These are phyloP conservation scores for Herpetomonas tarakana DNA, from an alignment of 208 protist species.

Conservation along the genomic window DNA sequence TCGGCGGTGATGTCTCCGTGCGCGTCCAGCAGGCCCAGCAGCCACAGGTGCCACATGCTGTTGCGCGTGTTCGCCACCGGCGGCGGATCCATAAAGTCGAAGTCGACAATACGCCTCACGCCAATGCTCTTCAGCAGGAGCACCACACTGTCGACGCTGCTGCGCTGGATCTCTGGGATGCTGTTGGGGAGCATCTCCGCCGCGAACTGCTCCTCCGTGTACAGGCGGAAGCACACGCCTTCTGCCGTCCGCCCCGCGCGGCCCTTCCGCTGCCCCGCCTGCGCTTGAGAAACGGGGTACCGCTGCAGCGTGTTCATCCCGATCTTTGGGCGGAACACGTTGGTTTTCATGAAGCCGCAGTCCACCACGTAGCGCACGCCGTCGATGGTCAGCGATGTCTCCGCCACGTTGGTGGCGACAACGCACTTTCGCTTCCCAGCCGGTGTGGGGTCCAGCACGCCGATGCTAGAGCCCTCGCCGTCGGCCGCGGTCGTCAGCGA, in stretches of 20 bases:
- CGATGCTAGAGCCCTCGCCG: conserved; percentile 41
- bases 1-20: conserved; percentile 93
- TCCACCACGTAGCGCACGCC: conserved; percentile 96
- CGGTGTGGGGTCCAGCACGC: conserved; percentile 96
- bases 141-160: conserved; percentile 94
- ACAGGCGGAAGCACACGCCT: conserved; percentile 95
- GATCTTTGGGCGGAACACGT: conserved; percentile 97
- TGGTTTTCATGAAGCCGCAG: conserved; percentile 98
- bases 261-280: conserved; percentile 96
- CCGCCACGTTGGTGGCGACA: conserved; percentile 99
- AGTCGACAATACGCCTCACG: conserved; percentile 94
- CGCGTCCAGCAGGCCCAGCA: conserved; percentile 97
- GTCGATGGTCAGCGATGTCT: conserved; percentile 99
- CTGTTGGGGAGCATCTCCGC: conserved; percentile 95
- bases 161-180: conserved; percentile 98
- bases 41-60: conserved; percentile 97
- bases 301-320: conserved; percentile 97
- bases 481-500: conserved; percentile 55
- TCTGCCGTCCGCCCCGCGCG: conserved; percentile 97
- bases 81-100: conserved; percentile 99
- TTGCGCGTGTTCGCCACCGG: conserved; percentile 93
- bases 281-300: conserved; percentile 96
- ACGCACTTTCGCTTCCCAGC: conserved; percentile 96
- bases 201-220: conserved; percentile 95
- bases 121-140: conserved; percentile 97